phyloP scores from a whole-genome alignment of 306 rosid species.

The Echinosophora koreensis region DNA sequence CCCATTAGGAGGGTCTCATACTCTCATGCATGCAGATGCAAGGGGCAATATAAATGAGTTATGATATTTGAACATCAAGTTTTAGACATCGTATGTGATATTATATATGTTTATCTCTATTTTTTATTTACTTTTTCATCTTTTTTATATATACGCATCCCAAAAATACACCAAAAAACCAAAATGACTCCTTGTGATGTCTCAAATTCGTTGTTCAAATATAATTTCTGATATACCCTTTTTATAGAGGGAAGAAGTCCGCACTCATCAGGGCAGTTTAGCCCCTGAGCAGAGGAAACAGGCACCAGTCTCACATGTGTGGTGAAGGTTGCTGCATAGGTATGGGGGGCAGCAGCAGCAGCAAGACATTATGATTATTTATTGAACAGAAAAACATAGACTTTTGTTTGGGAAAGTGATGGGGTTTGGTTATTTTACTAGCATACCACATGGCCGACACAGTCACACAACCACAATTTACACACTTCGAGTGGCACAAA shows the following conservation, averaged over 20 bases:
- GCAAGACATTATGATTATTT: constrained; percentile 50
- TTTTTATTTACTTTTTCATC: too few relatives aligned
- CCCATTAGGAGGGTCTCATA: constrained; percentile 2
- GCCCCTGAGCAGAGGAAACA: constrained; percentile 22
- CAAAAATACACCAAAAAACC: too few relatives aligned
- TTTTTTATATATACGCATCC: too few relatives aligned
- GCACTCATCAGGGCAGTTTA: neutral
- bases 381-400: constrained; percentile 36
- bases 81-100: too few relatives aligned
- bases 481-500: constrained; percentile 54
- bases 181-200: too few relatives aligned
- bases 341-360: constrained; percentile 2
- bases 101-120: too few relatives aligned
- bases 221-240: constrained; percentile 3
- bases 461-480: constrained; percentile 47
- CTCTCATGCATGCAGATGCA: constrained; percentile 18
- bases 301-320: constrained; percentile 52
- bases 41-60: neutral
- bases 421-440: constrained; percentile 33
- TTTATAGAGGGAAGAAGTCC: constrained; percentile 6
- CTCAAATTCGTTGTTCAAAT: too few relatives aligned
- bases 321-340: constrained; percentile 41
- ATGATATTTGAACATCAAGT: too few relatives aligned
- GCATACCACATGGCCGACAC: constrained; percentile 75
- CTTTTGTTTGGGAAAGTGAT: constrained; percentile 45